Evolutionary conservation across 2,329 filamentous ascomycete genomes (phyloP), one percentile per base, ranked within the genome.

Genomic region (Hypoxylon sp.): DNA sequence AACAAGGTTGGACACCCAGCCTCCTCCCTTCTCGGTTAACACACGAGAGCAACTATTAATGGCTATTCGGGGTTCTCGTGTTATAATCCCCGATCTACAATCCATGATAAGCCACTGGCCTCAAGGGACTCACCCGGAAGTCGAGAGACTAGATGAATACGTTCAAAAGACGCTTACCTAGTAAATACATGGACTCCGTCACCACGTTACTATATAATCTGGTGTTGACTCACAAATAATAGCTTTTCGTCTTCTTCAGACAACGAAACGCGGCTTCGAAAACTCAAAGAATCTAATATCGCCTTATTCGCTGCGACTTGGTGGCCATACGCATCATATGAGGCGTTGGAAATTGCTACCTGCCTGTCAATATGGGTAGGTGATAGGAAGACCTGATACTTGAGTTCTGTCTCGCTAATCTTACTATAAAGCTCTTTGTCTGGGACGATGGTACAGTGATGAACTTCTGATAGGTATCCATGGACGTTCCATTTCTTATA

Each of bases 101-200:
- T 32, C 49, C 9, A 52, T 70, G 50, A 60, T 66, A 14, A 59
- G 48, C 7, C 68, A 70, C 43, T 70, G 68, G 68, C 68, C 65
- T 11, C 61, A 61, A 38, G 43, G 52, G 9, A 25, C 49, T 21
- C 49, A 67, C n/a, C 58, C 67, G 2, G 69, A 71, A 3, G 9
- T 65, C 2, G 41, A 61, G 32, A 58, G 30, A 49, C 28, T 70
- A 14, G 48, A 64, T 5, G 23, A 64, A 50, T 46, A 66, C 14
- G 62, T 66, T 1, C 46, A 70, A n/a, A 36, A 49, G 28, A 60
- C 30, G 2, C 38, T 70, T 14, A 19, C 48, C 30, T 25, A n/a
- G 67, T 68, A 53, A 48, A 5, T 36, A 17, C 5, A 25, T 5
- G 21, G 21, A 14, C 38, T 1, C 10, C 2, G 3, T 3, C 10